Evolutionary conservation across 768 basidiomycete species (phyloP).

Genomic region (Candolleomyces efflorescens): DNA sequence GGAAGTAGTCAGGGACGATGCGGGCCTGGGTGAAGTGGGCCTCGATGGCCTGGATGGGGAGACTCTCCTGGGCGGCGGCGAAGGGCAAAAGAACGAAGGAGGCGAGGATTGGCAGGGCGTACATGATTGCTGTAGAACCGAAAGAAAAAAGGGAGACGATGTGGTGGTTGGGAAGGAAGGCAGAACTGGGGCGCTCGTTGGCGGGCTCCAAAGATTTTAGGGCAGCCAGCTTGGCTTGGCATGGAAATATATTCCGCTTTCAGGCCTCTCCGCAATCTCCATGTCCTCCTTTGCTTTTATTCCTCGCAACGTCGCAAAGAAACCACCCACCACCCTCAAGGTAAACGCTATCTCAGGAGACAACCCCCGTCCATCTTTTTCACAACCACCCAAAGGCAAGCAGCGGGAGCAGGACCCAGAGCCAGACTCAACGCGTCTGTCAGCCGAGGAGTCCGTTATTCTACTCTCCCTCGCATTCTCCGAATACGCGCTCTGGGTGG

Average conservation of each 20-base stretch:
- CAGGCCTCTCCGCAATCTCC: background rate
- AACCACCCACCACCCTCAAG: constrained; percentile 4
- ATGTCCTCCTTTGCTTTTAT: constrained; percentile 22
- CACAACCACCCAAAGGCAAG: constrained; percentile 7
- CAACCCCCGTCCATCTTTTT: background rate
- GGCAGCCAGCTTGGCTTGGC: background rate
- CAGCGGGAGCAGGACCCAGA: background rate
- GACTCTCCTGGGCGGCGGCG: constrained; percentile 42
- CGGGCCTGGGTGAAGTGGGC: constrained; percentile 62
- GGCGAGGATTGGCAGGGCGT: constrained; percentile 16
- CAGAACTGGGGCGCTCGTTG: background rate
- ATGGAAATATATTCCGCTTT: background rate
- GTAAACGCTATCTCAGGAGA: constrained; percentile 5
- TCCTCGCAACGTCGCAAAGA: constrained; percentile 21
- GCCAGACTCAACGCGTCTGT: background rate
- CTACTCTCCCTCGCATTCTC: constrained; percentile 63
- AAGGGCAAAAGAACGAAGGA: constrained; percentile 37
- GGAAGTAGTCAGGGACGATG: constrained; percentile 59
- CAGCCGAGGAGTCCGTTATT: constrained; percentile 39
- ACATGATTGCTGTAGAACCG: background rate
- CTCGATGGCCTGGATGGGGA: constrained; percentile 55
- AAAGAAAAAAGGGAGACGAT: constrained; percentile 11
- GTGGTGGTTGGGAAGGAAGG: constrained; percentile 6
- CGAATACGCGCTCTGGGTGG: constrained; percentile 63
- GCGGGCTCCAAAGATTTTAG: background rate